Evolutionary conservation across 192 early-diverging fungal species (phyloP).

Genomic region (Backusella westeae): DNA sequence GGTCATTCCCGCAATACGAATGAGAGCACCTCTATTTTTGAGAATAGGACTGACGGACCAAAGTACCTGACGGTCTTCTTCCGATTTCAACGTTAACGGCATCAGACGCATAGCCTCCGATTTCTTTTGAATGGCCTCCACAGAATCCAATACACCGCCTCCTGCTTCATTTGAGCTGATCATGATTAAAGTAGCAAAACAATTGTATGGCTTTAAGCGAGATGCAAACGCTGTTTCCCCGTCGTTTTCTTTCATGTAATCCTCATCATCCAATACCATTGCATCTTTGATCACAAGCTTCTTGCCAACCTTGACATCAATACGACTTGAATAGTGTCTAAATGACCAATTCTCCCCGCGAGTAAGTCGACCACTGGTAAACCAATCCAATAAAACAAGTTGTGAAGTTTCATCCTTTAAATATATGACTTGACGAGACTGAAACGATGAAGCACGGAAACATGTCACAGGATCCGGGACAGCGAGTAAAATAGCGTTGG

Average conservation of each 20-base stretch:
- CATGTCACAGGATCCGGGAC: constrained; percentile 82
- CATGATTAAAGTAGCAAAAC: constrained; percentile 63
- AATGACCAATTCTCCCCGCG: constrained; percentile 79
- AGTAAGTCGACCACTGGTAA: constrained; percentile 71
- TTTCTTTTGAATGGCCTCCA: constrained; percentile 10
- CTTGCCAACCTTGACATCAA: constrained; percentile 28
- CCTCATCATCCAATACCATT: constrained; percentile 48
- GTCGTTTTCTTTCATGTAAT: constrained; percentile 17
- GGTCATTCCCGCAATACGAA: constrained; percentile 35
- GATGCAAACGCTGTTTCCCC: constrained; percentile 45
- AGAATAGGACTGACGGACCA: constrained; percentile 26
- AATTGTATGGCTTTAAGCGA: constrained; percentile 53
- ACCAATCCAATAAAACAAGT: constrained; percentile 81
- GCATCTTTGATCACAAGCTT: constrained; percentile 37
- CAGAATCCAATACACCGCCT: neutral
- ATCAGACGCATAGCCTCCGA: constrained; percentile 22
- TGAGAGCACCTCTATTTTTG: constrained; percentile 21
- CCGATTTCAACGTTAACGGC: constrained; percentile 2
- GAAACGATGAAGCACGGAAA: constrained; percentile 63
- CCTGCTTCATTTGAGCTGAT: constrained; percentile 16
- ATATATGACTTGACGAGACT: constrained; percentile 58
- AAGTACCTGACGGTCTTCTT: constrained; percentile 10
- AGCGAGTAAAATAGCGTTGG: constrained; percentile 47
- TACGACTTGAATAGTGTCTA: constrained; percentile 37
- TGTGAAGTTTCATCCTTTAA: constrained; percentile 46